Conservation (phyloP, 1,284 basidiomycete genomes). For the Stygiomarasmius scandens region DNA sequence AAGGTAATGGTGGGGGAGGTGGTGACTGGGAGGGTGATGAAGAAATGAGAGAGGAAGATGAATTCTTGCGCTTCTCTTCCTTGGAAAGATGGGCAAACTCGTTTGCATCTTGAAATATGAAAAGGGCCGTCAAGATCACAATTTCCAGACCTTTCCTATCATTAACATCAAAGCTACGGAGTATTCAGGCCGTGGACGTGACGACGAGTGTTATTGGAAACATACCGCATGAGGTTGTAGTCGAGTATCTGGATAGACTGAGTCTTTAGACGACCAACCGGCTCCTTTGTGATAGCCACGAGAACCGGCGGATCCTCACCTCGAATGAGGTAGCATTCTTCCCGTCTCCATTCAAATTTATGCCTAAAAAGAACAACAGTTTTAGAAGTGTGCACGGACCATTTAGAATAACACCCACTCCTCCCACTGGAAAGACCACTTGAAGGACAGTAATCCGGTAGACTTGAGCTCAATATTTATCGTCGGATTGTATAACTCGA, state of each 20-base stretch:
- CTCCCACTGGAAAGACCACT: constrained; percentile 82
- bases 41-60: constrained; percentile 9
- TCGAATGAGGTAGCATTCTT: constrained; percentile 79
- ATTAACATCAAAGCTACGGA: constrained; percentile 75
- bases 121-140: constrained; percentile 70
- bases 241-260: constrained; percentile 80
- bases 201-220: not conserved
- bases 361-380: constrained; percentile 59
- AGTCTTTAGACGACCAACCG: constrained; percentile 65
- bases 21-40: constrained; percentile 1
- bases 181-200: too few relatives aligned
- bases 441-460: constrained; percentile 72
- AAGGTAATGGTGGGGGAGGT: constrained; percentile 43
- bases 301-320: constrained; percentile 86
- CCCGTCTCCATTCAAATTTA: constrained; percentile 81
- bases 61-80: constrained; percentile 6
- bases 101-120: constrained; percentile 76
- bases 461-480: constrained; percentile 70
- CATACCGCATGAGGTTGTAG: constrained; percentile 77
- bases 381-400: not conserved
- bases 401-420: constrained; percentile 52
- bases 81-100: constrained; percentile 53
- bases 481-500: constrained; percentile 78
- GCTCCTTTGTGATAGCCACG: constrained; percentile 78
- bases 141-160: constrained; percentile 86